Evolutionary conservation across 192 early-diverging fungal genomes (phyloP), one percentile per base, ranked within the genome.

Genomic region (Entrophospora sp.): DNA sequence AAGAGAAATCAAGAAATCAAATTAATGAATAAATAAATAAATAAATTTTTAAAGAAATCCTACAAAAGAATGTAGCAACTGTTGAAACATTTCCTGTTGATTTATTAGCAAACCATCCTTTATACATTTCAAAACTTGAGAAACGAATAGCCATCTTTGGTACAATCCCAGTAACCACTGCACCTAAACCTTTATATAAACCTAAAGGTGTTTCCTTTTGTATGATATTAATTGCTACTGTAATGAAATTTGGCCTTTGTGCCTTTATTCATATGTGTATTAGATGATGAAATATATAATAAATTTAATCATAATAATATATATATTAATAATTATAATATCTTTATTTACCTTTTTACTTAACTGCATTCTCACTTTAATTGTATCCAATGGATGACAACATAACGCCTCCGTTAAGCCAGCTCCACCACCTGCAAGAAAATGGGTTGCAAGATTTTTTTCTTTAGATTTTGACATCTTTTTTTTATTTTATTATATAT

Each of bases 141-240:
- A 98, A 98, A 46, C 96, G 89, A 71, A 98, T 98, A 24, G 94
- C 96, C 93, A 97, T 96, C 82, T 98, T 98, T 69, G 96, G 96
- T 14, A 98, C 92, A 67, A 98, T 98, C 36, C 96, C 94, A 4
- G 92, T 83, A 12, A 94, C 88, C 2, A 98, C 94, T 8, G 96
- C 96, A 34, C 94, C 94, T 12, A 98, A 83, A 62, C 96, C 96
- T 81, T 96, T 96, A 87, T 98, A 98, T 5, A 98, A 85, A 1
- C 88, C 90, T 32, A 93, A 74, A 28, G 91, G 76, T 16, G 92
- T 91, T 71, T 98, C 96, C 65, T 86, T 90, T 66, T 81, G 77
- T 7, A 91, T 83, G 60, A 97, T 98, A 51, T 86, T 82, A 25
- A 82, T 64, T 27, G 93, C 96, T n/a, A 91, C 90, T 32, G 83